Conservation (phyloP, 2,329 filamentous ascomycete species). For the Monosporascus ibericus region DNA sequence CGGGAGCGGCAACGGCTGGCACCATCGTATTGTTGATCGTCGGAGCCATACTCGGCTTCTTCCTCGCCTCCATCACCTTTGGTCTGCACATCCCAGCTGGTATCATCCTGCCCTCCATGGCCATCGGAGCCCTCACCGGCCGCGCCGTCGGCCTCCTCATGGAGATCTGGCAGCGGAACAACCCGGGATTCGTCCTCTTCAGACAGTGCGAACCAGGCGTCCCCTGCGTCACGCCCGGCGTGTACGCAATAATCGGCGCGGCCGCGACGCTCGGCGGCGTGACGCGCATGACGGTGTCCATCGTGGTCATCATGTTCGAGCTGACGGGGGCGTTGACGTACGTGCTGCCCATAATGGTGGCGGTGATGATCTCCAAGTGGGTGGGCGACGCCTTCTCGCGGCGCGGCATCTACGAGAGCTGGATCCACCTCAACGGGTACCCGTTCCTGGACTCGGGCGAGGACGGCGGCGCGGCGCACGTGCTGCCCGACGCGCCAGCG, state of each 20-base stretch:
- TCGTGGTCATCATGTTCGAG: constrained; percentile 99
- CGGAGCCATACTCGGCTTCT: constrained; percentile 76
- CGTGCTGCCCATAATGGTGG: constrained; percentile 97
- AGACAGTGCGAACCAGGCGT: constrained; percentile 76
- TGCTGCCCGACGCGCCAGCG: constrained; percentile 71
- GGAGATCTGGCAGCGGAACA: constrained; percentile 77
- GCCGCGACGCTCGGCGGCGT: constrained; percentile 91
- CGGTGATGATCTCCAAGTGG: constrained; percentile 98
- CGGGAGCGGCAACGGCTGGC: constrained; percentile 71
- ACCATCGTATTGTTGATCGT: constrained; percentile 79
- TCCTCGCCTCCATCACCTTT: constrained; percentile 83
- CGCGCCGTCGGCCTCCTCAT: constrained; percentile 85
- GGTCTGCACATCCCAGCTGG: constrained; percentile 91
- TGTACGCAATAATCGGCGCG: constrained; percentile 93
- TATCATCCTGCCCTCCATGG: constrained; percentile 93
- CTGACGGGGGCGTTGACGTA: constrained; percentile 93
- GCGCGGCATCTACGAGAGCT: constrained; percentile 92
- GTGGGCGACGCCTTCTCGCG: constrained; percentile 92
- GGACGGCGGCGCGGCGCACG: constrained; percentile 43
- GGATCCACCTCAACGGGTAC: constrained; percentile 95
- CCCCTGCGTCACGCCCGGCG: constrained; percentile 85
- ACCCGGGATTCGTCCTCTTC: constrained; percentile 74
- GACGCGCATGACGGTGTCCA: constrained; percentile 94
- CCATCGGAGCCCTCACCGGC: constrained; percentile 85
- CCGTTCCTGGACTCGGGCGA: constrained; percentile 92